Conservation (phyloP, 1,284 basidiomycete species). For the Tilletia setariae region DNA sequence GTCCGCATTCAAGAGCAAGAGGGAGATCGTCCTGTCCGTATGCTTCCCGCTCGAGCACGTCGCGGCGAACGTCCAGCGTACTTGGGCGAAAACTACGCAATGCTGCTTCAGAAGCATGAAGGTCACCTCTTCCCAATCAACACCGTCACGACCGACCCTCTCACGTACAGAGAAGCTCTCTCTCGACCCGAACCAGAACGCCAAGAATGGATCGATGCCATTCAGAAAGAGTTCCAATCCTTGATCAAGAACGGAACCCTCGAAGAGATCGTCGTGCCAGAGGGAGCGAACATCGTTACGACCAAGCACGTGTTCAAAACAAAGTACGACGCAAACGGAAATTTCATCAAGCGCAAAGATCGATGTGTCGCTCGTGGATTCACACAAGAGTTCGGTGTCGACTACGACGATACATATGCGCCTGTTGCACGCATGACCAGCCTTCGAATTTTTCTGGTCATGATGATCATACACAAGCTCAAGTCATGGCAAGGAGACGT, state of each 20-base stretch:
- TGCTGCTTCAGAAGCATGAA: background rate
- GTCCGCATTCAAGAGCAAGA: too few species aligned
- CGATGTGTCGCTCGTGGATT: too few species aligned
- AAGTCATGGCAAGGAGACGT: background rate
- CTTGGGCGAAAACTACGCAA: too few species aligned
- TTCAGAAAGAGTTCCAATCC: conserved; percentile 48
- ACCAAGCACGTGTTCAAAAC: conserved; percentile 56
- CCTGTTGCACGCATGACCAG: conserved; percentile 46
- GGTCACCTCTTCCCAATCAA: conserved; percentile 5
- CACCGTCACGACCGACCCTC: background rate
- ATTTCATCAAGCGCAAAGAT: too few species aligned
- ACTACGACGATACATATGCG: too few species aligned
- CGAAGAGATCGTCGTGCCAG: conserved; percentile 32
- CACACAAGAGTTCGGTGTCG: too few species aligned
- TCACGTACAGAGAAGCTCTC: too few species aligned
- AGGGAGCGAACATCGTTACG: conserved; percentile 45
- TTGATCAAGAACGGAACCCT: conserved; percentile 47
- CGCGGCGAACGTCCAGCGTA: too few species aligned
- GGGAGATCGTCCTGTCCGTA: too few species aligned
- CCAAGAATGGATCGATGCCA: conserved; percentile 46
- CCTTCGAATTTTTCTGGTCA: background rate
- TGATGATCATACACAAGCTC: background rate
- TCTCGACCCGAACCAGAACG: too few species aligned
- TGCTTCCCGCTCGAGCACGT: too few species aligned
- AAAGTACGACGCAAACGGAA: conserved; percentile 55